Evolutionary conservation across 2,329 filamentous ascomycete species (phyloP).

Genomic region (Aspergillus clavatus): DNA sequence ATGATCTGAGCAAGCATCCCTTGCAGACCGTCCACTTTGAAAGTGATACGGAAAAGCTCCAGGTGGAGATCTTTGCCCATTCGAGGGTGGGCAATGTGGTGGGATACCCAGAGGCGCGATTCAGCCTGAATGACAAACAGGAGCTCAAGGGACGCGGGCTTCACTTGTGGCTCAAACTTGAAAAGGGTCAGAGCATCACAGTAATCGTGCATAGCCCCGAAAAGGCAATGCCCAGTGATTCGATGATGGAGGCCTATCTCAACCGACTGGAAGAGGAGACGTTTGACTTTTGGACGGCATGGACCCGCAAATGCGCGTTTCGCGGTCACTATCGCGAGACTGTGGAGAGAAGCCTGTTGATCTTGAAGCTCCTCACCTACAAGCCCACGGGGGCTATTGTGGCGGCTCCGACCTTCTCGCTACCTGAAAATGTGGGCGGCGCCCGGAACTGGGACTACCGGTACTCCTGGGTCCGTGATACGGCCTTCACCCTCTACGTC

Average conservation of each 20-base stretch:
- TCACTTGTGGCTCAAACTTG: slow-evolving; percentile 54
- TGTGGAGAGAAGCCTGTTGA: slow-evolving; percentile 65
- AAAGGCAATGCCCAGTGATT: slow-evolving; percentile 52
- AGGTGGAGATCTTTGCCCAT: slow-evolving; percentile 65
- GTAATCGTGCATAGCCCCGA: slow-evolving; percentile 64
- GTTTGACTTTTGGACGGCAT: slow-evolving; percentile 67
- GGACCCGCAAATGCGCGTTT: slow-evolving; percentile 67
- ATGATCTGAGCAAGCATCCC: slow-evolving; percentile 32
- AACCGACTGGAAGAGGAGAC: slow-evolving; percentile 64
- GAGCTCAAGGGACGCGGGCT: slow-evolving; percentile 60
- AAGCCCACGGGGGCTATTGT: slow-evolving; percentile 75
- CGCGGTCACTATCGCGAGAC: slow-evolving; percentile 69
- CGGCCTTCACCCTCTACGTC: slow-evolving; percentile 72
- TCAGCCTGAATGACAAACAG: slow-evolving; percentile 50
- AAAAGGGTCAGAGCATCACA: slow-evolving; percentile 64
- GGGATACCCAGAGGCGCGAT: slow-evolving; percentile 48
- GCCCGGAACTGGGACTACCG: slow-evolving; percentile 48
- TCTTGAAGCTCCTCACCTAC: slow-evolving; percentile 71
- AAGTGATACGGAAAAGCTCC: slow-evolving; percentile 55
- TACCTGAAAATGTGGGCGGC: slow-evolving; percentile 69
- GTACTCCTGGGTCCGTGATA: slow-evolving; percentile 72
- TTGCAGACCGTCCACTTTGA: slow-evolving; percentile 63
- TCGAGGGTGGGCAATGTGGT: slow-evolving; percentile 47
- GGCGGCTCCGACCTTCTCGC: slow-evolving; percentile 70
- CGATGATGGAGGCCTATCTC: slow-evolving; percentile 56